phyloP scores from a whole-genome alignment of 1,284 basidiomycete genomes.

The Cerrena zonata region DNA sequence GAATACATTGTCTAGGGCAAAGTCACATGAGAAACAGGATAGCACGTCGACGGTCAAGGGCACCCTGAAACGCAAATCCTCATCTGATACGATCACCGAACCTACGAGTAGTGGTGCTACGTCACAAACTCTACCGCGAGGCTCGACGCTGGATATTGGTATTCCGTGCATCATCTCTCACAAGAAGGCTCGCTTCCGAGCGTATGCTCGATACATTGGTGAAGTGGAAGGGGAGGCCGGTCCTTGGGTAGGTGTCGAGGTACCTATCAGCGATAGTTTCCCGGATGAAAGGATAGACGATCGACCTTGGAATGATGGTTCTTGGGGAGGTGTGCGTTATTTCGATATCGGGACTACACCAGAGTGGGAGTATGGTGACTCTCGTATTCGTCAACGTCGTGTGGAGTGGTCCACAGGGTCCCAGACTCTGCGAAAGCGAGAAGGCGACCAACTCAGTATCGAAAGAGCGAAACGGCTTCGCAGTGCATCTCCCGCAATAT shows the following conservation, averaged over 20 bases:
- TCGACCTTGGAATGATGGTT: constrained; percentile 79
- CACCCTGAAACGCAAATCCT: constrained; percentile 30
- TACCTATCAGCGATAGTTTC: constrained; percentile 62
- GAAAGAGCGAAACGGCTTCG: constrained; percentile 62
- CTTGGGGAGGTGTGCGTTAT: constrained; percentile 72
- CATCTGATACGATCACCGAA: constrained; percentile 34
- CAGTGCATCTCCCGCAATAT: constrained; percentile 64
- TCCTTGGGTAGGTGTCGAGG: constrained; percentile 89
- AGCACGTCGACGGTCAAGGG: constrained; percentile 25
- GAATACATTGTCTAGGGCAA: constrained; percentile 17
- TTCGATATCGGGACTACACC: constrained; percentile 62
- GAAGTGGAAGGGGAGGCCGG: constrained; percentile 74
- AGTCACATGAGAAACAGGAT: constrained; percentile 27
- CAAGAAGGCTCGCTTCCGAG: constrained; percentile 77
- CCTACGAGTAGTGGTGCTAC: constrained; percentile 1
- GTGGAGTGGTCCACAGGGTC: constrained; percentile 32
- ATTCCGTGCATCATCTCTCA: constrained; percentile 88
- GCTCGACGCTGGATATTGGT: constrained; percentile 77
- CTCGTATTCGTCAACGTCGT: constrained; percentile 42
- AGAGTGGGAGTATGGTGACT: constrained; percentile 57
- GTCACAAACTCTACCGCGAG: constrained; percentile 35
- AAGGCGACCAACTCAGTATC: constrained; percentile 58
- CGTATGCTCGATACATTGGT: constrained; percentile 83
- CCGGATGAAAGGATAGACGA: constrained; percentile 46
- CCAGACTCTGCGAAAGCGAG: constrained; percentile 50